A percentile compares a stretch with the other conserved stretches of the same genome.
These are phyloP conservation scores for Thalia dealbata DNA, from an alignment of 176 grass and related monocot genomes.

Conservation along the genomic window DNA sequence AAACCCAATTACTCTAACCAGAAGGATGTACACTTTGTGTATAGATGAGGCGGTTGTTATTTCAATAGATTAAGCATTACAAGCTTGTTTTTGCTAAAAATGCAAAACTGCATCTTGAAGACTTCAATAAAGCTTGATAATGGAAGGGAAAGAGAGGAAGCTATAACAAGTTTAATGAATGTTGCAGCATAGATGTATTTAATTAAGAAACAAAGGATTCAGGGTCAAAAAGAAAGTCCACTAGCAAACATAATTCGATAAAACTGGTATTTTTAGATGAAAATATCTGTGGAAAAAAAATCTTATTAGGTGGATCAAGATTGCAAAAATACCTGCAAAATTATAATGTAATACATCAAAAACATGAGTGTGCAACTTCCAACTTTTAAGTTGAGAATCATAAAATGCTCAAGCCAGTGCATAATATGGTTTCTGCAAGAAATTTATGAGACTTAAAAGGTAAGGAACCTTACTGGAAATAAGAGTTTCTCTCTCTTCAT, in stretches of 20 bases:
- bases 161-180: not conserved
- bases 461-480: constrained; percentile 71
- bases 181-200: no score
- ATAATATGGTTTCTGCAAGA: not conserved
- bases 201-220: not conserved
- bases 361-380: no score
- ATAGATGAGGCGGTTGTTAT: no score
- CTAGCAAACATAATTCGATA: not conserved
- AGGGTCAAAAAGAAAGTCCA: no score
- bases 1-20: no score
- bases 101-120: no score
- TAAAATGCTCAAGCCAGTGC: not conserved
- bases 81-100: no score
- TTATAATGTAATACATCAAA: not conserved
- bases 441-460: not conserved
- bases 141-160: not conserved
- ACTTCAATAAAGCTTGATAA: not conserved
- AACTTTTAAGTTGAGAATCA: not conserved
- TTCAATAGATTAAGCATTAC: no score
- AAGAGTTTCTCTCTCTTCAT: constrained; percentile 58
- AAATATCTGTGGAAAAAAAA: not conserved
- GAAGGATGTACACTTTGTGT: no score
- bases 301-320: not conserved
- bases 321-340: not conserved
- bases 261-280: not conserved